Base-by-base conservation (phyloP, 140 eudicot species). In the Cichorium intybus region DNA sequence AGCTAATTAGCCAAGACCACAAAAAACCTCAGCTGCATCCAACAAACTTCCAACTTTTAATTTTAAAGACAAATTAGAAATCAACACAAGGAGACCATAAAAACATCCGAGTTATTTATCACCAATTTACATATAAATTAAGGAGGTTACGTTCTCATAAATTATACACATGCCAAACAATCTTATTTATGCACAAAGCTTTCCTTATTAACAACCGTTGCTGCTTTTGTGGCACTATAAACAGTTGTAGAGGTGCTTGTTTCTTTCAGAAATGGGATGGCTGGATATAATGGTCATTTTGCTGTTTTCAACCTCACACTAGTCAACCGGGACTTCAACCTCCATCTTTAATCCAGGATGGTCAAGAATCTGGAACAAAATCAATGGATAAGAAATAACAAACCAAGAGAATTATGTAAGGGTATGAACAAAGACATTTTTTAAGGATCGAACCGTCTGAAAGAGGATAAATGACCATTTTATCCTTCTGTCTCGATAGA, bases 281-380 rank as follows among this genome's bases (percentile, higher is more conserved):
- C 52, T n/a, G n/a, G n/a, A n/a, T n/a, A 35, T 67, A 66, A 48
- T 60, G 16, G 27, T 47, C 23, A 21, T 55, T 11, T 56, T 75
- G 9, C 4, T 60, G 35, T 27, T 62, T 61, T 60, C 20, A 33
- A 52, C 8, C 48, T 72, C 43, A 29, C 20, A 59, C 50, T 85
- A 87, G 56, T 87, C 96, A 47, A 74, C 72, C 10, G 94, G 96
- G n/a, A 85, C 78, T 69, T 88, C 96, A 52, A 88, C 94, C n/a
- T 84, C 90, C 96, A 88, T 88, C 70, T 80, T 85, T 73, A 88
- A 43, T 41, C 80, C 87, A 16, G 81, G 82, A 34, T 75, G 73
- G 43, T 83, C 80, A 59, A 88, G 73, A 74, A 88, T 82, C 96
- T 88, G 81, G 6, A 68, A 35, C 50, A 66, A 27, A n/a, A 18